Percentiles rank a stretch among this genome's conserved stretches.
Evolutionary conservation across 495 filamentous ascomycete genomes (phyloP).

Genomic region (Tuber borchii): DNA sequence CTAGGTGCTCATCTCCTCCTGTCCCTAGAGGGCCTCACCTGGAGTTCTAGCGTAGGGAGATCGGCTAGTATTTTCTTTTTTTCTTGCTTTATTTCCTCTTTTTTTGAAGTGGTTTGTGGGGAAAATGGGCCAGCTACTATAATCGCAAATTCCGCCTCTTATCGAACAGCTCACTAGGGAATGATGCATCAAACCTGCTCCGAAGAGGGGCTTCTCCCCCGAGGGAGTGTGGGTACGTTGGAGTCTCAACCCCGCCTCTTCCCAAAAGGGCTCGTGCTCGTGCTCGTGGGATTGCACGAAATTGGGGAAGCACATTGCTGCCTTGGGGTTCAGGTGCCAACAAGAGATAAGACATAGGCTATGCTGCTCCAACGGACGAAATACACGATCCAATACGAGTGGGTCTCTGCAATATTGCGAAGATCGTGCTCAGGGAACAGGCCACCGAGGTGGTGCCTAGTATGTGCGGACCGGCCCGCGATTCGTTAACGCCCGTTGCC

Average conservation of each 20-base stretch:
- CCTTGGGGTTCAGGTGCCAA: neutral
- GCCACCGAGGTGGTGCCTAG: neutral
- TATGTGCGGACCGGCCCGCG: slow-evolving; percentile 2
- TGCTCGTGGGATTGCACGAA: neutral
- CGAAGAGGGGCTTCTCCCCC: neutral
- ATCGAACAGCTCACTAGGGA: neutral
- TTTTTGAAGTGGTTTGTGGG: neutral
- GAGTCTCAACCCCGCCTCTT: neutral
- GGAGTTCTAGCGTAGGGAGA: neutral
- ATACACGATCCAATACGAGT: neutral
- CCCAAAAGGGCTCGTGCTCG: neutral
- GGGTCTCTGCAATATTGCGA: neutral
- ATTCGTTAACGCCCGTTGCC: neutral
- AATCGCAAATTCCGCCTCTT: neutral
- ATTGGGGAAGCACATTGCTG: neutral
- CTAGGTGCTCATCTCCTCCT: neutral
- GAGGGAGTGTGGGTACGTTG: neutral
- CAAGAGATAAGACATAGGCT: neutral
- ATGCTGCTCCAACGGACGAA: neutral
- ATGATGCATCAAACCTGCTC: neutral
- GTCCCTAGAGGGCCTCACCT: neutral
- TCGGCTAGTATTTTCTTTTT: neutral
- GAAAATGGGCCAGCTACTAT: neutral
- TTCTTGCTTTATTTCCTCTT: neutral
- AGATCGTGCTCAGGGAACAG: neutral